Conservation (phyloP, 1,139 yeast species). For the Sugiyamaella xylanicola region DNA sequence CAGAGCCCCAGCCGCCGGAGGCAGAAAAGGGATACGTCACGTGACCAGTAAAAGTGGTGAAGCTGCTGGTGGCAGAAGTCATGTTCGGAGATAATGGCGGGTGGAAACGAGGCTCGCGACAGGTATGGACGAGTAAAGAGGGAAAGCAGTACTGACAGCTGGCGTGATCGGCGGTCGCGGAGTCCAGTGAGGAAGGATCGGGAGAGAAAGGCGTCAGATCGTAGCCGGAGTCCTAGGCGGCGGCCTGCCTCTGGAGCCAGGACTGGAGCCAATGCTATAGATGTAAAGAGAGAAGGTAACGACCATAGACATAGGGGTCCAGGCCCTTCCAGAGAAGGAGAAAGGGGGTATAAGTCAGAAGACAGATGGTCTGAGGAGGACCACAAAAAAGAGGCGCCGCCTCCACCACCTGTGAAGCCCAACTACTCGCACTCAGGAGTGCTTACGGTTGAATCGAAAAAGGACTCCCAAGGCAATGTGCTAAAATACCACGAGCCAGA, state of each 20-base stretch:
- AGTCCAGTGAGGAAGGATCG: too few species aligned
- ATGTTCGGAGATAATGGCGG: not conserved
- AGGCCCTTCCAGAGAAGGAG: not conserved
- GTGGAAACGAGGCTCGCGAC: not conserved
- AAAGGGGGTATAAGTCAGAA: not conserved
- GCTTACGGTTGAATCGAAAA: slow-evolving; percentile 49
- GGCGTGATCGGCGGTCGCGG: not conserved
- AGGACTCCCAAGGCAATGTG: slow-evolving; percentile 44
- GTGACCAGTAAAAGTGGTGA: not conserved
- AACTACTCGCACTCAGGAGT: slow-evolving; percentile 52
- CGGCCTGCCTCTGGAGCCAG: not conserved
- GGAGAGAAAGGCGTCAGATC: slow-evolving; percentile 10
- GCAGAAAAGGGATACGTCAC: not conserved
- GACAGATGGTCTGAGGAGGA: not conserved
- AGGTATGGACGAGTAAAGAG: not conserved
- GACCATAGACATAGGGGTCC: not conserved
- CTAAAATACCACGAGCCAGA: slow-evolving; percentile 51
- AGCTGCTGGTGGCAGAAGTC: too few species aligned
- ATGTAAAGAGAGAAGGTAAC: not conserved
- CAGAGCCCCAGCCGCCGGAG: not conserved
- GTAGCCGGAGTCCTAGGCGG: slow-evolving; percentile 8
- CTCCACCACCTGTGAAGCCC: slow-evolving; percentile 32
- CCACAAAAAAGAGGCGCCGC: not conserved
- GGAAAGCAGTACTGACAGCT: not conserved
- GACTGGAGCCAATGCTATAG: not conserved